Base-by-base conservation (phyloP, 2,329 filamentous ascomycete species). In the Exophiala sp. region DNA sequence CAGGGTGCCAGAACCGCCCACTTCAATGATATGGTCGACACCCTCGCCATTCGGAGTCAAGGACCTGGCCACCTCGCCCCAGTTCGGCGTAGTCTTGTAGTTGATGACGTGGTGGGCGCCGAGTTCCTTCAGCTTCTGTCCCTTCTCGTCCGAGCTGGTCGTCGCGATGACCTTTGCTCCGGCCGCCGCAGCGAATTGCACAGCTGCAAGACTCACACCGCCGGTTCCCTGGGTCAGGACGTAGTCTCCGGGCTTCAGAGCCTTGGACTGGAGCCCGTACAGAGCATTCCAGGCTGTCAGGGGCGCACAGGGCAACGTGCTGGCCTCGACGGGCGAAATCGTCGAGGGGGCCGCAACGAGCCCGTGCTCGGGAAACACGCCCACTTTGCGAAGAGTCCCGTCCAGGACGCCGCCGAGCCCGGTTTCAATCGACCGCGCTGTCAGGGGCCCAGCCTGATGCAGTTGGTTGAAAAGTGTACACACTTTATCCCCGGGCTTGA, bases 351-450 rank as follows among this genome's bases (percentile, higher is more conserved):
- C 72, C 40, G 69, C 70, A 13, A 88, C 83, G 3, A 91, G 72
- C 1, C 85, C 85, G 18, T 66, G 76, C 69, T 88, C 82, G 52
- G 79, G 73, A 64, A 86, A 88, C 9, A 80, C 77, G 52, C 71
- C 85, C 57, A 85, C 81, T 58, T 84, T 73, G 38, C 84, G 78
- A 21, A 91, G 73, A 0, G 77, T 78, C 50, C 87, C 87, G 60
- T 89, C 79, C 1, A 85, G 48, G 9, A 73, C 73, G 42, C 84
- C 85, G 47, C 86, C 86, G 1, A 89, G 76, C 2, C 83, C 83
- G 1, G 80, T 80, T 0, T 53, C 47, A 3, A 69, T 49, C 21
- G 66, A 68, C 1, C 55, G 13, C 40, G 34, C 24, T 2, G 49
- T 52, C 2, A 46, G 21, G 10, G 41, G 40, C 7, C 48, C 53